Conservation (phyloP, 257 asterid species). For the Salvia miltiorrhiza region DNA sequence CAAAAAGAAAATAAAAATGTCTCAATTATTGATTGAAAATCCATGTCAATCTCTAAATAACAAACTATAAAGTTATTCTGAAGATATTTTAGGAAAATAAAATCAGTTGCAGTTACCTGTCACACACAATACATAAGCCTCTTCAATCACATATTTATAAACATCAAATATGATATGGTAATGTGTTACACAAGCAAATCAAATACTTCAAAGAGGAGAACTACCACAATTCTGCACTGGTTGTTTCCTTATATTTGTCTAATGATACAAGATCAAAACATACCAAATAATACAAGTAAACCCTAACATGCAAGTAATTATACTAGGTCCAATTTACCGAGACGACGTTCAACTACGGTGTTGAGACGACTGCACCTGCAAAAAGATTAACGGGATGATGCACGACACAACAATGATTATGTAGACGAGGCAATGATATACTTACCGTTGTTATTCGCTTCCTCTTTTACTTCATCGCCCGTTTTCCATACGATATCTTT, state of each 20-base stretch:
- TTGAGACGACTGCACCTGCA: constrained; percentile 18
- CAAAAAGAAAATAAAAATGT: no score
- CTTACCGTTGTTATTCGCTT: constrained; percentile 43
- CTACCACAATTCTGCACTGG: neutral
- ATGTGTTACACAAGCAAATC: neutral
- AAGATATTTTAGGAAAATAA: no score
- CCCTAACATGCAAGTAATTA: neutral
- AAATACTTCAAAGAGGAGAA: neutral
- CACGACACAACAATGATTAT: neutral
- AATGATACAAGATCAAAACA: neutral
- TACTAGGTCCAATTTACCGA: neutral
- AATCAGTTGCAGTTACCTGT: no score
- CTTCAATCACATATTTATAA: neutral
- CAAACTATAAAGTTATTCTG: no score
- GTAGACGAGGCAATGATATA: neutral
- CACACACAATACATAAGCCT: neutral
- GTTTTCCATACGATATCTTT: constrained; percentile 89
- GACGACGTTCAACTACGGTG: neutral
- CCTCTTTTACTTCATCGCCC: constrained; percentile 54
- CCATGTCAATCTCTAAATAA: no score
- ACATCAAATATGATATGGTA: neutral
- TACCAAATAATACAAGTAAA: neutral
- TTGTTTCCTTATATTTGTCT: neutral
- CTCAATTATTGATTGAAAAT: no score
- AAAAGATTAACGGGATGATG: neutral